Conservation (phyloP, 192 early-diverging fungal genomes). For the Coemansia asiatica region DNA sequence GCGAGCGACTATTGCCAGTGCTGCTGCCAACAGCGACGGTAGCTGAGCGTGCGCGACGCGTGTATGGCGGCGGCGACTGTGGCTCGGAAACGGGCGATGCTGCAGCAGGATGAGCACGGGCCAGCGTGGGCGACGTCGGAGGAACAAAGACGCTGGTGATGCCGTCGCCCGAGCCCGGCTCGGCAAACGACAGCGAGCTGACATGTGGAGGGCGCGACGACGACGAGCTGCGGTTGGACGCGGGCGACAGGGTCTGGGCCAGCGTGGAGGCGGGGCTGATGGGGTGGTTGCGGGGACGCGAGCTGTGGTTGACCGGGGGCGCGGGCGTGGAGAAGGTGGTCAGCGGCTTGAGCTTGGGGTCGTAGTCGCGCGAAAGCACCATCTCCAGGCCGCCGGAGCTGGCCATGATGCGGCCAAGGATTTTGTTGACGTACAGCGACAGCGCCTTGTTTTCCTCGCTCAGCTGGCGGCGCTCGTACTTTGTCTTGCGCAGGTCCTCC, state of each 20-base stretch:
- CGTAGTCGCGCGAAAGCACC: constrained; percentile 54
- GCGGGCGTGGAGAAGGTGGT: constrained; percentile 12
- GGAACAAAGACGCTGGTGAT: constrained; percentile 54
- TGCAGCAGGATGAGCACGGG: background rate
- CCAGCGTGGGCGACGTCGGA: constrained; percentile 32
- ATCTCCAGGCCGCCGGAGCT: constrained; percentile 54
- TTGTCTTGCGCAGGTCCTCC: constrained; percentile 53
- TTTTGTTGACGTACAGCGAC: constrained; percentile 74
- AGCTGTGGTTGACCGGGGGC: constrained; percentile 8
- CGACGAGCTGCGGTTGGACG: constrained; percentile 7
- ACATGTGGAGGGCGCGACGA: constrained; percentile 12
- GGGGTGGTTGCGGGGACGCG: constrained; percentile 6
- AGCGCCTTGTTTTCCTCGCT: constrained; percentile 70
- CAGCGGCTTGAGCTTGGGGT: constrained; percentile 11
- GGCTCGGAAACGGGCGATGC: background rate
- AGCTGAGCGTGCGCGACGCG: constrained; percentile 42
- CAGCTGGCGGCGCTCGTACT: constrained; percentile 61
- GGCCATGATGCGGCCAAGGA: constrained; percentile 70
- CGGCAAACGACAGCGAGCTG: constrained; percentile 17
- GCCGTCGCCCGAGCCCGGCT: constrained; percentile 46
- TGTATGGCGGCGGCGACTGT: constrained; percentile 27
- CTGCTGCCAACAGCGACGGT: constrained; percentile 31
- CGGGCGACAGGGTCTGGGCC: constrained; percentile 5
- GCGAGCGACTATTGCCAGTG: background rate
- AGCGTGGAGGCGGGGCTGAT: background rate